Evolutionary conservation across 1,284 basidiomycete genomes (phyloP), one percentile per base, ranked within the genome.

Genomic region (Neonothopanus nambi): DNA sequence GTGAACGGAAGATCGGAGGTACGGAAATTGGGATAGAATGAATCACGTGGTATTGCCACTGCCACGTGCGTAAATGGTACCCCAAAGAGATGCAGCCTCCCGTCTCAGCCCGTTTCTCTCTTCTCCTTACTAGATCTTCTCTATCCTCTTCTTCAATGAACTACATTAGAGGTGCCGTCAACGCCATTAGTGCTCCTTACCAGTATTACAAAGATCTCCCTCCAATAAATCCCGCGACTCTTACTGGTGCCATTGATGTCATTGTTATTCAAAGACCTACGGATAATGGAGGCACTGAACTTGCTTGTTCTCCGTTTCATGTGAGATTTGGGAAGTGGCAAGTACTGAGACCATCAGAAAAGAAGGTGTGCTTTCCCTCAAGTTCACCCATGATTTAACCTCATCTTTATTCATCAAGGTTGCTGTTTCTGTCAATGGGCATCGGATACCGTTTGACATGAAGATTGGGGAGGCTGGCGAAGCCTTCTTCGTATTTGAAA

Each of bases 381-480:
- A 3, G 5, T 37, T 28, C 41, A 44, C 30, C 51, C 47, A 50
- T 46, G 28, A n/a, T 8, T 17, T 18, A 3, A 11, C 9, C 30
- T 18, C 36, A 33, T 30, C 45, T 36, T 8, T 26, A 8, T 40
- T 17, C 44, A 28, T 30, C 20, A 63, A 90, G 88, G 93, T 95
- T 54, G 90, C 87, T 57, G 81, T 95, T 26, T 81, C 83, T 48
- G 82, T 95, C 64, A 94, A 94, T 69, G 89, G 89, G 35, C 77
- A 81, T 55, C 80, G 81, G 9, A 87, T 94, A 48, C 96, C 96
- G 2, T 99, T 94, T 68, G 84, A 82, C 66, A 99, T 99, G 97
- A 99, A 99, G 78, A 95, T 99, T 60, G 94, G 95, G 40, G 96
- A 99, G 57, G 93, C 95, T 1, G 97, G 97, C 17, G 97, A 99